phyloP scores from a whole-genome alignment of 345 rosid genomes.

The Hibiscus tridactylites region DNA sequence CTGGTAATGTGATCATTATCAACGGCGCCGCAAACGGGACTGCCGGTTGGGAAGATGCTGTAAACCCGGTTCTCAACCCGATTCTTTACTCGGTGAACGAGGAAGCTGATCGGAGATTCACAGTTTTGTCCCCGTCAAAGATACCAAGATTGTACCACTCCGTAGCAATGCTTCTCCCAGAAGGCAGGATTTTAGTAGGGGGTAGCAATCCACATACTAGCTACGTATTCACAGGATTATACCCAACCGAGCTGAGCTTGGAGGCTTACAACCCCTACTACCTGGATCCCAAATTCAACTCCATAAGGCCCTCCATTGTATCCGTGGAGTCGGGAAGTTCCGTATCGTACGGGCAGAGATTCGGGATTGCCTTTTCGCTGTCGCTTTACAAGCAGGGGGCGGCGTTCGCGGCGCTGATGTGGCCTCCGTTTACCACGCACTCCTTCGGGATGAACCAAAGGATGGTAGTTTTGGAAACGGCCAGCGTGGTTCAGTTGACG shows the following conservation, averaged over 20 bases:
- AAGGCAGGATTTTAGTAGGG: slow-evolving; percentile 71
- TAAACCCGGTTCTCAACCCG: slow-evolving; percentile 59
- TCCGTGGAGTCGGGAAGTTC: slow-evolving; percentile 35
- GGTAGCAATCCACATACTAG: slow-evolving; percentile 77
- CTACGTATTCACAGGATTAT: slow-evolving; percentile 58
- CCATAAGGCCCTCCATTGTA: slow-evolving; percentile 48
- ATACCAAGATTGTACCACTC: slow-evolving; percentile 81
- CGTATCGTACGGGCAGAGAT: slow-evolving; percentile 27
- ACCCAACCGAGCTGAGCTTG: slow-evolving; percentile 70
- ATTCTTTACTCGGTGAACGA: slow-evolving; percentile 47
- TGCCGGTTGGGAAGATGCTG: slow-evolving; percentile 74
- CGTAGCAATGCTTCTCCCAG: slow-evolving; percentile 53
- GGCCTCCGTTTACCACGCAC: slow-evolving; percentile 56
- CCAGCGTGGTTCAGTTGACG: slow-evolving; percentile 15
- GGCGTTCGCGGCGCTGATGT: slow-evolving; percentile 20
- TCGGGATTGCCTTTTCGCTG: slow-evolving; percentile 35
- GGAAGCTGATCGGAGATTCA: slow-evolving; percentile 43
- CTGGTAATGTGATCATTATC: slow-evolving; percentile 49
- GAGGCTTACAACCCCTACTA: slow-evolving; percentile 73
- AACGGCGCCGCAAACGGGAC: slow-evolving; percentile 78
- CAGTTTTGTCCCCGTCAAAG: slow-evolving; percentile 35
- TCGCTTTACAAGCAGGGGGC: slow-evolving; percentile 12
- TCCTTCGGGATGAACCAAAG: slow-evolving; percentile 58
- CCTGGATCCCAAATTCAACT: slow-evolving; percentile 28
- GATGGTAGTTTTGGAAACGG: slow-evolving; percentile 26